Percentiles rank a stretch among this genome's conserved stretches.
These are phyloP conservation scores for Aspergillus piperis DNA, from an alignment of 2,329 filamentous ascomycete species.

Conservation along the genomic window DNA sequence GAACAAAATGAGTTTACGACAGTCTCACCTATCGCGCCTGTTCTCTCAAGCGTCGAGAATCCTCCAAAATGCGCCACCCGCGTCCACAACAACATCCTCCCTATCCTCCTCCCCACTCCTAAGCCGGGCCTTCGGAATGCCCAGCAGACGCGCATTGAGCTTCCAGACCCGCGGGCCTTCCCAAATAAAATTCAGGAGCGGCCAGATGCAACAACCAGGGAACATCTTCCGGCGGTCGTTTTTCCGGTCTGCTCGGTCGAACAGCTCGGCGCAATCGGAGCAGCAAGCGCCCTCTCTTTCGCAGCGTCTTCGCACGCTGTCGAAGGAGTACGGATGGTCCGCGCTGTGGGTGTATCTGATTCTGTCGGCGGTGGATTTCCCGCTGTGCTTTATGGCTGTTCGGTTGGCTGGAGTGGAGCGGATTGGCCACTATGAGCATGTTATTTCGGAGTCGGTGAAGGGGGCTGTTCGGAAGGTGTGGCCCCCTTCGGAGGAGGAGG, in stretches of 20 bases:
- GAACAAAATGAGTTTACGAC: conserved; percentile 15
- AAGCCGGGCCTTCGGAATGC: background rate
- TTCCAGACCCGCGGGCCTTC: background rate
- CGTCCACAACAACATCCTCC: conserved; percentile 1
- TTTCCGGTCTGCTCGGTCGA: conserved; percentile 29
- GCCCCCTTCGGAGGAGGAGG: conserved; percentile 32
- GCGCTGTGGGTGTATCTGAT: conserved; percentile 87
- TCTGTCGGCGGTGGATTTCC: conserved; percentile 85
- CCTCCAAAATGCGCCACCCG: conserved; percentile 10
- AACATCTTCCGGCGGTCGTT: conserved; percentile 18
- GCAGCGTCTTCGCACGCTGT: conserved; percentile 76
- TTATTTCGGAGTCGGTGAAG: conserved; percentile 43
- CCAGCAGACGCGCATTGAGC: background rate
- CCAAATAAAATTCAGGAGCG: background rate
- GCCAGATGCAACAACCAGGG: conserved; percentile 1
- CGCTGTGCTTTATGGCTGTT: conserved; percentile 90
- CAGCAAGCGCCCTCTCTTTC: conserved; percentile 58
- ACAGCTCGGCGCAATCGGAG: conserved; percentile 19
- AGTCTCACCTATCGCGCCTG: conserved; percentile 24
- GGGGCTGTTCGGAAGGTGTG: conserved; percentile 36
- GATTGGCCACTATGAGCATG: conserved; percentile 64
- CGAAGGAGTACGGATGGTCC: conserved; percentile 90
- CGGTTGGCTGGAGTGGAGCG: conserved; percentile 78
- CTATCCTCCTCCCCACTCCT: background rate
- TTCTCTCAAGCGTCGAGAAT: conserved; percentile 21